Evolutionary conservation across 352 stramenopile genomes (phyloP).

Genomic region (Blastocystis sp.): DNA sequence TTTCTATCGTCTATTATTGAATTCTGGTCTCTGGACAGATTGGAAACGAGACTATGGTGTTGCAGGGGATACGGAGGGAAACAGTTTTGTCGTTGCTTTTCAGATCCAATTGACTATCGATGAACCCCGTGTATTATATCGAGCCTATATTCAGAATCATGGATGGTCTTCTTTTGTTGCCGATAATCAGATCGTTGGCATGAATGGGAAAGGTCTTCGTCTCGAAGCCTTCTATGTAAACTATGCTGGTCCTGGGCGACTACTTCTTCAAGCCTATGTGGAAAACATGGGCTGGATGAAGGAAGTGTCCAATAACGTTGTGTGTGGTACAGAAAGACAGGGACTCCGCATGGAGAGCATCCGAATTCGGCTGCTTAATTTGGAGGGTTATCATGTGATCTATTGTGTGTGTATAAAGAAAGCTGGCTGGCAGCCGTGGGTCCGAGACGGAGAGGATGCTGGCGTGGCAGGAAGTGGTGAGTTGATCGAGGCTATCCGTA

Average conservation of each 20-base stretch:
- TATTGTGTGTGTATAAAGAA: constrained; percentile 46
- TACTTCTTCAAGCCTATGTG: constrained; percentile 6
- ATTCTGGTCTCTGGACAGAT: background rate
- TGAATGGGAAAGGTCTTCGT: constrained; percentile 2
- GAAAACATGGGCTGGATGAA: constrained; percentile 41
- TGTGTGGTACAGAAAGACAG: constrained; percentile 21
- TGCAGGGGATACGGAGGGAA: background rate
- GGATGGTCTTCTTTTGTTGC: constrained; percentile 19
- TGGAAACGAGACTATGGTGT: constrained; percentile 24
- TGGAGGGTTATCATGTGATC: background rate
- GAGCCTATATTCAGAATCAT: background rate
- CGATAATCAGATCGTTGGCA: constrained; percentile 7
- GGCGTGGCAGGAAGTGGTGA: background rate
- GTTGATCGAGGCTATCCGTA: constrained; percentile 26
- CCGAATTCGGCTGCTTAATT: constrained; percentile 1
- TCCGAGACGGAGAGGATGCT: constrained; percentile 26
- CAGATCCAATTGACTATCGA: background rate
- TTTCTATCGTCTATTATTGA: constrained; percentile 1
- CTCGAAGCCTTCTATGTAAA: constrained; percentile 7
- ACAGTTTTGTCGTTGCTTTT: background rate
- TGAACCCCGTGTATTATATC: constrained; percentile 22
- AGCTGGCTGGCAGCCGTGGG: constrained; percentile 32
- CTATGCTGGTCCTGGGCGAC: constrained; percentile 29
- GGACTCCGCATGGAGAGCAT: constrained; percentile 46
- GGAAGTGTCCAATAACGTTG: constrained; percentile 6